Evolutionary conservation across 2,329 filamentous ascomycete species (phyloP).

Genomic region (Mycosphaerella sp.): DNA sequence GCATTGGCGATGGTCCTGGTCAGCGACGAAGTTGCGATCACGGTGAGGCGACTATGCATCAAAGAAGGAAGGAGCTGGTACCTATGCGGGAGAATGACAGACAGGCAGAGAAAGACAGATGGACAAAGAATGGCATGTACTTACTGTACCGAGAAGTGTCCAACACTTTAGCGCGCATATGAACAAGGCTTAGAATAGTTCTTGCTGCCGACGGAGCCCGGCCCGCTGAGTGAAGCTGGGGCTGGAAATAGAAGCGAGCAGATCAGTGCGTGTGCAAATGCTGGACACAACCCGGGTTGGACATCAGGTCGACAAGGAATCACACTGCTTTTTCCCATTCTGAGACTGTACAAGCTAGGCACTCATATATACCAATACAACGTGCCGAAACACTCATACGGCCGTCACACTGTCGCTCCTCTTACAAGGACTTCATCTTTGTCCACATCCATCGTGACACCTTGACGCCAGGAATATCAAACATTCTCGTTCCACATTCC

Average conservation of each 20-base stretch:
- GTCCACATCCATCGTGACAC: slow-evolving; percentile 21
- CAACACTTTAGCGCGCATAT: neutral
- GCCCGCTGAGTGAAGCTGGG: neutral
- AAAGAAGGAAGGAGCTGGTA: neutral
- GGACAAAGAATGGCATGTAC: neutral
- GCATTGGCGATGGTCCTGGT: neutral
- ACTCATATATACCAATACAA: slow-evolving; percentile 3
- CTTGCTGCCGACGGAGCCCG: neutral
- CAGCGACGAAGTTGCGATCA: neutral
- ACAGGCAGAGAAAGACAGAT: neutral
- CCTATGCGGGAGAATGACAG: neutral
- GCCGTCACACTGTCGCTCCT: neutral
- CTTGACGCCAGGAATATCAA: slow-evolving; percentile 23
- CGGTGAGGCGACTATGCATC: neutral
- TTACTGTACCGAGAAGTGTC: neutral
- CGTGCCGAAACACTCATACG: slow-evolving; percentile 2
- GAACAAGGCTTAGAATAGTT: neutral
- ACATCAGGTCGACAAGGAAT: neutral
- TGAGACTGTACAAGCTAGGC: neutral
- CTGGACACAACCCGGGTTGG: neutral
- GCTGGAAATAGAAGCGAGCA: neutral
- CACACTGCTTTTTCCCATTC: neutral
- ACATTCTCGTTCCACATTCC: slow-evolving; percentile 24
- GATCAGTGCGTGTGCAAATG: neutral
- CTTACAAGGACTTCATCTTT: slow-evolving; percentile 17